phyloP scores from a whole-genome alignment of 345 rosid genomes.

The Citropsis articulata region DNA sequence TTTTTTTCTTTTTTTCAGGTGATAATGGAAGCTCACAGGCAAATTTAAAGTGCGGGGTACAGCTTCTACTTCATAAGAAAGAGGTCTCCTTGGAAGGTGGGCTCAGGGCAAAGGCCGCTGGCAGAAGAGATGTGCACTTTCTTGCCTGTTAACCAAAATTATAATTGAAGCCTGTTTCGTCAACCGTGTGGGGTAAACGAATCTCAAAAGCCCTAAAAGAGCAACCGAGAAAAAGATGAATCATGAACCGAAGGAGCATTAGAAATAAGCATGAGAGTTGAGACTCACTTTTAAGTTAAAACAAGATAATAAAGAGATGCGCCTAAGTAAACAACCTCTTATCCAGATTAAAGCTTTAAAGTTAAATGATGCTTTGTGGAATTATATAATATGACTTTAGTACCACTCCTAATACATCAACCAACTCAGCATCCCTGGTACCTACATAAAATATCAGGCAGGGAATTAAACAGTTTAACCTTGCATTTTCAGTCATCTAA shows the following conservation, averaged over 20 bases:
- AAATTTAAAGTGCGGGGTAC: not conserved
- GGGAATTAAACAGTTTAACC: not conserved
- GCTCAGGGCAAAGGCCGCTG: constrained; percentile 1
- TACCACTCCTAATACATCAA: not conserved
- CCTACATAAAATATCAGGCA: not conserved
- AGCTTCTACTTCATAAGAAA: not conserved
- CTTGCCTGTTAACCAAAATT: not conserved
- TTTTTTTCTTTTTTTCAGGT: too few relatives aligned
- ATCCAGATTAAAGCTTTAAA: not conserved
- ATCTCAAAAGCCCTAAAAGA: not conserved
- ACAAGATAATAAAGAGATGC: not conserved
- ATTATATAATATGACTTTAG: not conserved
- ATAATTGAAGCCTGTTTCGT: constrained; percentile 4
- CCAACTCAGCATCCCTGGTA: not conserved
- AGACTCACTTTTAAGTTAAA: not conserved
- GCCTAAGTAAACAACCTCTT: not conserved
- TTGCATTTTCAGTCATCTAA: not conserved
- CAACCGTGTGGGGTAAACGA: constrained; percentile 5
- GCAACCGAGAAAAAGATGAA: not conserved
- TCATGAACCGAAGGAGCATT: not conserved
- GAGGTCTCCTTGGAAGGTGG: not conserved
- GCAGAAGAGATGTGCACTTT: not conserved
- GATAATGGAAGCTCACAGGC: not conserved
- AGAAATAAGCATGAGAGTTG: constrained; percentile 1
- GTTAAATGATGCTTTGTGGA: not conserved